phyloP scores from a whole-genome alignment of 2,329 filamentous ascomycete genomes.

The Parafenestella ontariensis region DNA sequence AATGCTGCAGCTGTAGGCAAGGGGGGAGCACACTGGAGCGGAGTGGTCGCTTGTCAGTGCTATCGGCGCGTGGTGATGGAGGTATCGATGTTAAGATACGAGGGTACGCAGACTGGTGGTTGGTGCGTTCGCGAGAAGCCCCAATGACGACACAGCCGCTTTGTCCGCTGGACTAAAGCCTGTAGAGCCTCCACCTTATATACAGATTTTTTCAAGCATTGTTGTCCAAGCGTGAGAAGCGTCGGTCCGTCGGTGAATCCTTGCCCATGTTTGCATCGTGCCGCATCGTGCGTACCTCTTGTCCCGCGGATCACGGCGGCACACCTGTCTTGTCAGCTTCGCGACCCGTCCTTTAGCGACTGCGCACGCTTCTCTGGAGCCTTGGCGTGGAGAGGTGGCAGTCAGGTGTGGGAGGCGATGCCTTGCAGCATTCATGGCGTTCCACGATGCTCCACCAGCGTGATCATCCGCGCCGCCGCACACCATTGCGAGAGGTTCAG shows the following conservation, averaged over 20 bases:
- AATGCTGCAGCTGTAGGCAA: constrained; percentile 32
- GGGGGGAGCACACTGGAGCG: constrained; percentile 41
- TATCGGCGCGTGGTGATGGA: constrained; percentile 14
- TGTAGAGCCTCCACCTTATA: constrained; percentile 8
- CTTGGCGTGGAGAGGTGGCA: constrained; percentile 1
- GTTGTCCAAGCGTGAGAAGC: constrained; percentile 19
- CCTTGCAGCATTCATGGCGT: constrained; percentile 2
- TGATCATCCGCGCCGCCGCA: neutral
- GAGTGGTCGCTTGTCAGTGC: constrained; percentile 29
- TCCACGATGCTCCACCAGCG: neutral
- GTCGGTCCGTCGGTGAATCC: constrained; percentile 14
- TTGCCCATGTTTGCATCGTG: constrained; percentile 3
- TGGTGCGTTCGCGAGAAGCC: constrained; percentile 15
- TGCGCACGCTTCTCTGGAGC: neutral
- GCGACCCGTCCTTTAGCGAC: neutral
- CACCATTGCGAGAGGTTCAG: constrained; percentile 1
- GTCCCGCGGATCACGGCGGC: constrained; percentile 25
- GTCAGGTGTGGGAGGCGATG: neutral
- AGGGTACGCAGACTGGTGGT: constrained; percentile 24
- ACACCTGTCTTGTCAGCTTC: constrained; percentile 5
- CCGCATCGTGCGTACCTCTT: constrained; percentile 8
- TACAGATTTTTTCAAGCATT: neutral
- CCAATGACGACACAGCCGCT: constrained; percentile 20
- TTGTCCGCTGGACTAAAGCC: neutral
- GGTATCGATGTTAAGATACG: constrained; percentile 13